Conservation (phyloP, 2,329 filamentous ascomycete genomes). For the Emydomyces testavorans region DNA sequence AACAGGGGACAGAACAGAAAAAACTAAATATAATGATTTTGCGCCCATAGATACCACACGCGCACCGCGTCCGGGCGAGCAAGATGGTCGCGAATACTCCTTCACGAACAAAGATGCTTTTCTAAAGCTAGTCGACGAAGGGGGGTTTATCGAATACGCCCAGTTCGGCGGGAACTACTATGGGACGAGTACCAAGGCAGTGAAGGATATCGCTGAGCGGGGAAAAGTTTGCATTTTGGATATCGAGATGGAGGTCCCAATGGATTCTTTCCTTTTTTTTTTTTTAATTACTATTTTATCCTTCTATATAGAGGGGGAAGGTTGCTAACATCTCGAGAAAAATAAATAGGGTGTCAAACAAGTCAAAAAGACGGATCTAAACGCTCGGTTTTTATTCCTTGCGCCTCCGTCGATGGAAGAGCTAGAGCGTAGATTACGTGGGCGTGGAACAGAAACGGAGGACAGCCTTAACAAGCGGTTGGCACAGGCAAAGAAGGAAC, state of each 20-base stretch:
- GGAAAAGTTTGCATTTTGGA: conserved; percentile 72
- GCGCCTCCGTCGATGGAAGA: conserved; percentile 64
- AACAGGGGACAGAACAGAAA: neutral
- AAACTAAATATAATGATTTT: neutral
- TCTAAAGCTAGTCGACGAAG: conserved; percentile 51
- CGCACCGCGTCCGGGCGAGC: conserved; percentile 59
- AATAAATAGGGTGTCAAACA: conserved; percentile 69
- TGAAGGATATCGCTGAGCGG: conserved; percentile 60
- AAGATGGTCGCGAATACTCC: conserved; percentile 69
- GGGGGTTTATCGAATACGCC: conserved; percentile 77
- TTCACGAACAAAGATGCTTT: conserved; percentile 60
- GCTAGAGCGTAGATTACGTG: conserved; percentile 62
- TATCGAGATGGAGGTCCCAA: conserved; percentile 95
- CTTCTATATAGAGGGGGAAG: neutral
- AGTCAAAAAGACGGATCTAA: conserved; percentile 63
- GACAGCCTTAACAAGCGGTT: conserved; percentile 58
- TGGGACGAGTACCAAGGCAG: conserved; percentile 69
- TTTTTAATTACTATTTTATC: too few relatives aligned
- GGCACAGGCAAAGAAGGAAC: conserved; percentile 59
- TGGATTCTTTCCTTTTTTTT: neutral
- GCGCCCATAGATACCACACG: conserved; percentile 63
- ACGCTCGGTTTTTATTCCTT: conserved; percentile 74
- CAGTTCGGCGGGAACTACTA: conserved; percentile 78
- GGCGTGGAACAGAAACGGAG: conserved; percentile 67
- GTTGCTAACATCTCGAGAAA: neutral